Base-by-base conservation (phyloP, 2,329 filamentous ascomycete species). In the Hymenoscyphus scutula region DNA sequence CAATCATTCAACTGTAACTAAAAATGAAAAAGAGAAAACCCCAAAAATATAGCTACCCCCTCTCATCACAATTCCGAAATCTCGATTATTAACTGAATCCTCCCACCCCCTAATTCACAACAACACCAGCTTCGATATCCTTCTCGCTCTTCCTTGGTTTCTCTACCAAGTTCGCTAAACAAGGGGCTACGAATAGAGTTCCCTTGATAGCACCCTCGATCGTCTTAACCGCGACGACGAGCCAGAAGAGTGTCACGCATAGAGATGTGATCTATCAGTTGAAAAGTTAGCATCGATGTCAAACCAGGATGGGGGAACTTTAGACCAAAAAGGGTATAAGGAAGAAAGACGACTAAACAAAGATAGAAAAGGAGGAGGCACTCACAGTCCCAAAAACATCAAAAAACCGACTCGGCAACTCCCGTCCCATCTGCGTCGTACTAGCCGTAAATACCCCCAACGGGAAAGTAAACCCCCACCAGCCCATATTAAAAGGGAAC, bases 381-480 rank as follows among this genome's bases (percentile, higher is more conserved):
- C 63, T 15, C 48, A 84, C 80, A 66, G 82, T 86, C 11, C 83
- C 83, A 1, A 87, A 68, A 0, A 87, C 77, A 34, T 76, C 75
- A 68, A 87, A 87, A 68, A 87, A 85, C 15, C 71, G 59, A 38
- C 80, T 85, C 0, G 81, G 79, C 63, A 87, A 76, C 64, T 85
- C 80, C 25, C 76, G 74, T 1, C 80, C 82, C 62, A 83, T 75
- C 55, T 76, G 73, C 3, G 77, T 77, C 0, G 81, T 83, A 34
- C 74, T 78, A 8, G 80, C 73, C 0, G 84, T 78, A 71, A 81
- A 86, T 0, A 85, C 84, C 2, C 84, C 84, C 1, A 85, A 68
- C 0, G 84, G 84, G 66, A 87, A 87, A 0, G 80, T 84, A 63
- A 86, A 86, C 2, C 81, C 82, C 83, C 82, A 87, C 83, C 84